Evolutionary conservation across 345 rosid species (phyloP).

Genomic region (Sonneratia caseolaris): DNA sequence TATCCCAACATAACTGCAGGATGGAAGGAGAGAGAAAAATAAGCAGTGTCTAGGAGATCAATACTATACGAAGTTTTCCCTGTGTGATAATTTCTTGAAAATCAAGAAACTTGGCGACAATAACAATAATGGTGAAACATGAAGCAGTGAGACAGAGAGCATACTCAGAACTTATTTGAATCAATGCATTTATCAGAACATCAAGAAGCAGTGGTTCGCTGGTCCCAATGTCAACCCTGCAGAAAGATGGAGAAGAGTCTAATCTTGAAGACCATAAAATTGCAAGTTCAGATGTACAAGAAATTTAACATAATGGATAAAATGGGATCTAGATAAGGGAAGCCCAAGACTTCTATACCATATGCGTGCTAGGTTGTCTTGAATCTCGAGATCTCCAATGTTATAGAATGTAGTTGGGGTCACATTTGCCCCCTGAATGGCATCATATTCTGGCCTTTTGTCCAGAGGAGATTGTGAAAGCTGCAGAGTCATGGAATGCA

Average conservation of each 20-base stretch:
- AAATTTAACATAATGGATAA: not conserved
- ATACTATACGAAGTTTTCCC: not conserved
- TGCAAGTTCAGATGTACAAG: not conserved
- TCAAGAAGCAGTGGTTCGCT: conserved; percentile 75
- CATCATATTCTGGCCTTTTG: conserved; percentile 69
- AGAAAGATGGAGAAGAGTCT: not conserved
- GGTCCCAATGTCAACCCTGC: conserved; percentile 84
- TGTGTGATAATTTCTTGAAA: not conserved
- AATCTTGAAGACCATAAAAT: not conserved
- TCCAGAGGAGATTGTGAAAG: conserved; percentile 65
- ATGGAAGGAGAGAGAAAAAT: not conserved
- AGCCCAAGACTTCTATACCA: conserved; percentile 33
- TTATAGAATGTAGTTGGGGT: conserved; percentile 76
- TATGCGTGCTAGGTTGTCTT: conserved; percentile 73
- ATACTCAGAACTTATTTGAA: conserved; percentile 90
- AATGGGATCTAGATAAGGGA: not conserved
- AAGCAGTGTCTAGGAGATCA: too few relatives aligned
- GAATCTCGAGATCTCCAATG: conserved; percentile 84
- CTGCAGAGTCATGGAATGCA: conserved; percentile 22
- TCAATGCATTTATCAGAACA: conserved; percentile 70
- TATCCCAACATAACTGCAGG: conserved; percentile 65
- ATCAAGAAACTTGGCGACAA: not conserved
- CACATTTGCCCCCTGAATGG: conserved; percentile 74
- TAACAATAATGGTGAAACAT: not conserved
- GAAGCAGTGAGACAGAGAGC: conserved; percentile 9